Conservation (phyloP, 73 alveolate genomes). For the Symbiodinium natans region DNA sequence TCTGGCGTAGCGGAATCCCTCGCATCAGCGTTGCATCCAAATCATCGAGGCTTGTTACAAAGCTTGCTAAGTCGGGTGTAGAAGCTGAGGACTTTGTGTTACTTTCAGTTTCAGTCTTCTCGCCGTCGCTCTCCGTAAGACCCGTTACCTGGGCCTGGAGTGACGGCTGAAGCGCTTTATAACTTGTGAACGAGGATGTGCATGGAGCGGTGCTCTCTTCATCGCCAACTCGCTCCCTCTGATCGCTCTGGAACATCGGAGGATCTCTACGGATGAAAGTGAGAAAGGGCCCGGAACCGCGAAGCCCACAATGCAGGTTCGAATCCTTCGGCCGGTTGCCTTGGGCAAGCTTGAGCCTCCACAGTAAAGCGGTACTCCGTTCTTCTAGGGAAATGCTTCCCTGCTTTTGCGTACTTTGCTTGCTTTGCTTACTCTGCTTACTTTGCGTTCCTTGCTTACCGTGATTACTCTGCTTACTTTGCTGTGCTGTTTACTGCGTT, state of each 20-base stretch:
- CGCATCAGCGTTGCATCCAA: not conserved
- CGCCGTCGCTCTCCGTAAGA: not conserved
- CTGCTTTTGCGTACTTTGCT: too few relatives aligned
- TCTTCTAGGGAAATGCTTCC: too few relatives aligned
- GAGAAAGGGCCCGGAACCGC: not conserved
- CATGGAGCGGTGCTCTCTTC: not conserved
- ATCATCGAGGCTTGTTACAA: not conserved
- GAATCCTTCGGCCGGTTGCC: too few relatives aligned
- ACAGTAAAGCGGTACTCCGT: too few relatives aligned
- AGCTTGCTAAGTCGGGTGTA: not conserved
- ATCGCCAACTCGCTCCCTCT: not conserved
- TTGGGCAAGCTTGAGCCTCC: too few relatives aligned
- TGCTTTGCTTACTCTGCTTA: too few relatives aligned
- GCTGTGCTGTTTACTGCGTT: too few relatives aligned
- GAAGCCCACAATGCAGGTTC: not conserved
- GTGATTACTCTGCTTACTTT: too few relatives aligned
- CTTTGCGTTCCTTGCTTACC: too few relatives aligned
- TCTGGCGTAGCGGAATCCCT: not conserved
- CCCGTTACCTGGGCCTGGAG: not conserved
- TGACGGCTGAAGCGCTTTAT: not conserved
- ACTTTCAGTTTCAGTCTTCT: not conserved
- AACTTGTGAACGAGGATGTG: not conserved
- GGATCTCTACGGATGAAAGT: not conserved
- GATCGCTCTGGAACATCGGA: not conserved
- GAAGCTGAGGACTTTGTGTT: not conserved